Evolutionary conservation across 768 basidiomycete genomes (phyloP).

Genomic region (Dioszegia aurantiaca): DNA sequence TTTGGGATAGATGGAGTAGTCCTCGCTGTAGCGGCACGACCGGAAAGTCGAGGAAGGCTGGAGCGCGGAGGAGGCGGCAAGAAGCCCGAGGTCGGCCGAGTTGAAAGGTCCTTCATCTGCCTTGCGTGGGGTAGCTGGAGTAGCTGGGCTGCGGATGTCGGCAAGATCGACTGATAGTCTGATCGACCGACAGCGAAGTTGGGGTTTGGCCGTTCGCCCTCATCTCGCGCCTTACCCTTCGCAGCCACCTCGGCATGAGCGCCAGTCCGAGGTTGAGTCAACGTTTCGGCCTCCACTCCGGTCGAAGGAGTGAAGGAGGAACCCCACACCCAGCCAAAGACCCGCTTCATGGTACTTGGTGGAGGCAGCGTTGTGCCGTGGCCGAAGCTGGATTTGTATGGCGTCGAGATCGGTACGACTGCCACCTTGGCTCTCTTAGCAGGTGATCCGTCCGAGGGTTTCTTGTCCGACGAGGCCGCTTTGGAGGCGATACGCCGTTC

Average conservation of each 20-base stretch:
- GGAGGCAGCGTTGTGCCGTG: constrained; percentile 15
- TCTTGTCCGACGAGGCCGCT: constrained; percentile 6
- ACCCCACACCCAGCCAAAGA: constrained; percentile 30
- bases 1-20: too few relatives aligned
- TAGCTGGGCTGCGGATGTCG: neutral
- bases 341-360: constrained; percentile 35
- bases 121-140: neutral
- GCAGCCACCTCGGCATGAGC: neutral
- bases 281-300: neutral
- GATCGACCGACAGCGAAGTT: constrained; percentile 1
- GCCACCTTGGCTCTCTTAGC: constrained; percentile 1
- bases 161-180: neutral
- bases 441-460: constrained; percentile 9
- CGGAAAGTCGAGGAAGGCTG: constrained; percentile 7
- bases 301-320: neutral
- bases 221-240: constrained; percentile 2
- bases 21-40: neutral
- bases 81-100: neutral
- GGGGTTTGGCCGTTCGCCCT: neutral
- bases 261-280: neutral
- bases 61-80: neutral
- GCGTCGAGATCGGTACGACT: neutral
- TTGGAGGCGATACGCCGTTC: constrained; percentile 23
- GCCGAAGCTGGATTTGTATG: neutral
- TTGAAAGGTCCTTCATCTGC: constrained; percentile 3